These are phyloP conservation scores for Claviceps sp. DNA, from an alignment of 2,329 filamentous ascomycete genomes.

Conservation along the genomic window DNA sequence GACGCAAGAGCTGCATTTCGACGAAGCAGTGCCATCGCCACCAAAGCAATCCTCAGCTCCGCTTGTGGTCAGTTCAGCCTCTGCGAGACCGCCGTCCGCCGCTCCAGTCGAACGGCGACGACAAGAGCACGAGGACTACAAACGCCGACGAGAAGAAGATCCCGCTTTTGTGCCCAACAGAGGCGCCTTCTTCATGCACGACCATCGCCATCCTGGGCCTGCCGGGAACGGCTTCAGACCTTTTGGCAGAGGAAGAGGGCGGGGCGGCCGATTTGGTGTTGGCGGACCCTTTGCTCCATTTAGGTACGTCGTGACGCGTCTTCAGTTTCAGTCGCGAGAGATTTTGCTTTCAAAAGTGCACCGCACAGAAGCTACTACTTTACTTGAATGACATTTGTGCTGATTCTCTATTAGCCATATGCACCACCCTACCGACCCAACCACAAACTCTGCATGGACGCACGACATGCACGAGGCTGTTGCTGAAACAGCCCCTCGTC, in stretches of 20 bases:
- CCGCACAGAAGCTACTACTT: not conserved
- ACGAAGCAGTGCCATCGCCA: conserved; percentile 26
- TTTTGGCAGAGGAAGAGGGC: conserved; percentile 53
- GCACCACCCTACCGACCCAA: conserved; percentile 41
- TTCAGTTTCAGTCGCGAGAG: too few relatives aligned
- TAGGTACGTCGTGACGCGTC: conserved; percentile 37
- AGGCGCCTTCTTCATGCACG: conserved; percentile 94
- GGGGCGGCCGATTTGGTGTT: conserved; percentile 45
- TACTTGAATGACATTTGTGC: conserved; percentile 4
- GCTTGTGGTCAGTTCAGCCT: conserved; percentile 41
- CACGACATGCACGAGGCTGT: conserved; percentile 84
- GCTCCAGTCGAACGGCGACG: conserved; percentile 56
- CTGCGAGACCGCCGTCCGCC: conserved; percentile 36
- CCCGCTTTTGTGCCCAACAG: conserved; percentile 89
- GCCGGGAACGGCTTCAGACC: conserved; percentile 66
- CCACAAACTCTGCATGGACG: conserved; percentile 67
- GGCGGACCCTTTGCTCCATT: conserved; percentile 45
- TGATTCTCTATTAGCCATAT: conserved; percentile 21
- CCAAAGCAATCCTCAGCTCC: conserved; percentile 31
- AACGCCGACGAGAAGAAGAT: conserved; percentile 74
- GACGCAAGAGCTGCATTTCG: conserved; percentile 33
- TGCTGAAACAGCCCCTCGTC: conserved; percentile 30
- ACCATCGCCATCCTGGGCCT: conserved; percentile 69
- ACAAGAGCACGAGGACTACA: conserved; percentile 83
- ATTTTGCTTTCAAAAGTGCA: too few relatives aligned